Evolutionary conservation across 2,329 filamentous ascomycete genomes (phyloP).

Genomic region (Didymella glomerata): DNA sequence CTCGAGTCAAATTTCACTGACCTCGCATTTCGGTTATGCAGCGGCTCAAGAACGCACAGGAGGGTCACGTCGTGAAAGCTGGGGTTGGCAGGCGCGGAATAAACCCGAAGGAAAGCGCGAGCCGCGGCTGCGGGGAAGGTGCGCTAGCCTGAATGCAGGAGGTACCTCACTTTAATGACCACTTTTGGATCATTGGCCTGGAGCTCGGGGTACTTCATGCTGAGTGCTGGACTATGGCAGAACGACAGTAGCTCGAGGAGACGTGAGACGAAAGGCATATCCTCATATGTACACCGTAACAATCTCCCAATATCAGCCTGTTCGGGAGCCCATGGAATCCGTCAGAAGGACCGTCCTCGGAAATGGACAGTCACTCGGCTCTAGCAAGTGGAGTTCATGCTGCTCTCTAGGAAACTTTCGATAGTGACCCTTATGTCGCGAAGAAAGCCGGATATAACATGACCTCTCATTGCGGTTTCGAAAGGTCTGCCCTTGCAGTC

Average conservation of each 20-base stretch:
- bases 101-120: conserved; percentile 21
- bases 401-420: too few relatives aligned
- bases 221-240: neutral
- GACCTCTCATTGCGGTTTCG: too few relatives aligned
- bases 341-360: neutral
- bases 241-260: neutral
- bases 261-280: too few relatives aligned
- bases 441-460: too few relatives aligned
- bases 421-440: too few relatives aligned
- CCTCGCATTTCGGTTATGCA: conserved; percentile 23
- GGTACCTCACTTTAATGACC: conserved; percentile 5
- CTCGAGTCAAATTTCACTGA: conserved; percentile 12
- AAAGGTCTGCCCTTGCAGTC: too few relatives aligned
- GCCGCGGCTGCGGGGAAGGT: conserved; percentile 21
- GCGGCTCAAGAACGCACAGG: conserved; percentile 20
- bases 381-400: too few relatives aligned
- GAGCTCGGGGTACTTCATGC: neutral
- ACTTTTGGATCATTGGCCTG: neutral
- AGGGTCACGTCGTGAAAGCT: conserved; percentile 21
- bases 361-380: neutral
- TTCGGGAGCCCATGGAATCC: neutral
- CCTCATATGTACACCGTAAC: neutral
- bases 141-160: conserved; percentile 13
- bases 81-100: conserved; percentile 19
- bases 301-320: neutral